These are phyloP conservation scores for Phlyctochytrium bullatum DNA, from an alignment of 192 early-diverging fungal species.

Conservation along the genomic window DNA sequence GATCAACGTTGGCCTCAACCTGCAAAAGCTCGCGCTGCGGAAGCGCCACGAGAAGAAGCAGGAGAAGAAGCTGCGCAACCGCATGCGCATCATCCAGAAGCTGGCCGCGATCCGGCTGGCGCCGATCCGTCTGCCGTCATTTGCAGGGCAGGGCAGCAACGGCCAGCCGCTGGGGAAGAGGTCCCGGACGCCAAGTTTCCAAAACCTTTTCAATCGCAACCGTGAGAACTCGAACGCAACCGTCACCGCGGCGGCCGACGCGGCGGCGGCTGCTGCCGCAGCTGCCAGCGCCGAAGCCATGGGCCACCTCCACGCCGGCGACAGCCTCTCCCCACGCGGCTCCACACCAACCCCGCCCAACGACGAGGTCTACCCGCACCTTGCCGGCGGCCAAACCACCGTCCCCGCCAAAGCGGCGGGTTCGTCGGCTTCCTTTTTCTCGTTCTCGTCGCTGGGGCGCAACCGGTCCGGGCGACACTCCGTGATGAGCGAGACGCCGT, in stretches of 20 bases:
- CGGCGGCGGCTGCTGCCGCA: background rate
- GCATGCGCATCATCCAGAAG: constrained; percentile 11
- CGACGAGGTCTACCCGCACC: background rate
- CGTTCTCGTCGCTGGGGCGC: background rate
- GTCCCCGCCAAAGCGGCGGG: background rate
- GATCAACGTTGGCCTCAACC: constrained; percentile 74
- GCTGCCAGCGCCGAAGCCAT: constrained; percentile 5
- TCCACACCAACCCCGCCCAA: background rate
- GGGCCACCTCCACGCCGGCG: background rate
- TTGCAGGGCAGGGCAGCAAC: too few species aligned
- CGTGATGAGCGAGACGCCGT: too few species aligned
- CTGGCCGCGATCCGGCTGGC: constrained; percentile 1
- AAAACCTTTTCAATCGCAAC: background rate
- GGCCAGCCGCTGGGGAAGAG: background rate
- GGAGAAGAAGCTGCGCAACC: constrained; percentile 10
- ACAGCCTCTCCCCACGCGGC: background rate
- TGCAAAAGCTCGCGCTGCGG: constrained; percentile 75
- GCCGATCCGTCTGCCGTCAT: background rate
- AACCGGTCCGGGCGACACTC: too few species aligned
- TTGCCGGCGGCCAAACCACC: background rate
- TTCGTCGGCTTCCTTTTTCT: background rate
- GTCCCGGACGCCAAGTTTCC: background rate
- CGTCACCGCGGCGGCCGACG: background rate
- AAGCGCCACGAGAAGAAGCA: constrained; percentile 57
- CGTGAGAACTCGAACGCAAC: background rate